Base-by-base conservation (phyloP, 2,329 filamentous ascomycete genomes). In the Boeremia exigua region DNA sequence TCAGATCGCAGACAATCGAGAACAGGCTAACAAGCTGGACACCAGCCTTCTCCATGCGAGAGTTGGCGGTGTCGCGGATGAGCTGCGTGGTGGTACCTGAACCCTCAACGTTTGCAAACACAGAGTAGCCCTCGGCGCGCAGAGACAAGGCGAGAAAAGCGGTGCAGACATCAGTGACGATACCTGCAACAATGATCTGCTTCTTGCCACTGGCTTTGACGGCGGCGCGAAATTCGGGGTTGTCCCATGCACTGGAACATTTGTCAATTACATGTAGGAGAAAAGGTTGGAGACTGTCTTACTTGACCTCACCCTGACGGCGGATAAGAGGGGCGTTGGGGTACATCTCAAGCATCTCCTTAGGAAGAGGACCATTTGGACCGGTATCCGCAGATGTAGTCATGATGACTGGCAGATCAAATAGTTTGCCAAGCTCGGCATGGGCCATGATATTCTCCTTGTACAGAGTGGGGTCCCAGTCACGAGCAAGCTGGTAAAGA, bases 131-230 rank as follows among this genome's bases (percentile, higher is more conserved):
- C 38, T 85, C 88, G 12, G 86, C 83, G 32, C 87, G 81, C 4
- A 92, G 84, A 0, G 87, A 88, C n/a, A 92, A 81, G 0, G 89
- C 87, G 6, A 90, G 81, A 79, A 92, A 92, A 0, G 88, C 80
- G 19, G 87, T 90, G 81, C 88, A 91, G 55, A 92, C 88, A 71
- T 92, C 89, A 0, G 89, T 92, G 2, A 85, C 82, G 65, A 92
- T 90, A 7, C 89, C 88, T 2, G 80, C 88, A 14, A 93, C 74
- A 67, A 92, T 89, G 65, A 92, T 78, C 71, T 92, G 90, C 28
- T 81, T 86, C 71, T 86, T 87, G 54, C 84, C 84, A 4, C 87
- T 84, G 1, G 87, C 87, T 60, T 81, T 76, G 58, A 92, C 81
- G 2, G 89, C 88, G 1, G 79, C 79, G 32, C 82, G 82, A 78